phyloP scores from a whole-genome alignment of 2,329 filamentous ascomycete species.

The Aureobasidium leucospermi region DNA sequence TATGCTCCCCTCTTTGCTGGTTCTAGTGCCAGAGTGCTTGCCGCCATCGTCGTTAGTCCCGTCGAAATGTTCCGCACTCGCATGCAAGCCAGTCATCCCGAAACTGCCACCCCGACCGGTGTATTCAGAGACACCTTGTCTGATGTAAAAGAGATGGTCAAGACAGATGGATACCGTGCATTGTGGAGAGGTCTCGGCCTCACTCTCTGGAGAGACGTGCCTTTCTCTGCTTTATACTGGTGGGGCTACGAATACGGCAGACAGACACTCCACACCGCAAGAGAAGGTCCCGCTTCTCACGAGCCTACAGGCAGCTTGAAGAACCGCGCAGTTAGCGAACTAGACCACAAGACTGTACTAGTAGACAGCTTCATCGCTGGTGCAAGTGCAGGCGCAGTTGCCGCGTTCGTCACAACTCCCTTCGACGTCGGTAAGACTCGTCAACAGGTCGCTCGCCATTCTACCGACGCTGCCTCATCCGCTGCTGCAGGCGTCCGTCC shows the following conservation, averaged over 20 bases:
- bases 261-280: slow-evolving; percentile 60
- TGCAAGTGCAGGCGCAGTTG: slow-evolving; percentile 72
- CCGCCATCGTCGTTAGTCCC: slow-evolving; percentile 76
- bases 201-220: slow-evolving; percentile 93
- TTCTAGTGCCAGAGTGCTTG: slow-evolving; percentile 66
- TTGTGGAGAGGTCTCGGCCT: slow-evolving; percentile 86
- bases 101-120: slow-evolving; percentile 45
- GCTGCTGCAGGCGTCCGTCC: slow-evolving; percentile 44
- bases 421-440: slow-evolving; percentile 98
- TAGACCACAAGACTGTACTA: slow-evolving; percentile 71
- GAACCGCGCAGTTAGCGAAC: slow-evolving; percentile 51
- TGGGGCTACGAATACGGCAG: slow-evolving; percentile 89
- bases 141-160: slow-evolving; percentile 73
- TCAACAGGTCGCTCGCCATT: slow-evolving; percentile 72
- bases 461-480: slow-evolving; percentile 30
- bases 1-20: slow-evolving; percentile 78
- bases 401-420: slow-evolving; percentile 82
- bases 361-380: slow-evolving; percentile 85
- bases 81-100: slow-evolving; percentile 63
- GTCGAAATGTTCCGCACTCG: slow-evolving; percentile 92
- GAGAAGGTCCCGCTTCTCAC: slow-evolving; percentile 31
- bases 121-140: slow-evolving; percentile 74
- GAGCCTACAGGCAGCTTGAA: slow-evolving; percentile 20
- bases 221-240: slow-evolving; percentile 97
- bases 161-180: slow-evolving; percentile 65